phyloP scores from a whole-genome alignment of 495 filamentous ascomycete species.

The Evernia prunastri region DNA sequence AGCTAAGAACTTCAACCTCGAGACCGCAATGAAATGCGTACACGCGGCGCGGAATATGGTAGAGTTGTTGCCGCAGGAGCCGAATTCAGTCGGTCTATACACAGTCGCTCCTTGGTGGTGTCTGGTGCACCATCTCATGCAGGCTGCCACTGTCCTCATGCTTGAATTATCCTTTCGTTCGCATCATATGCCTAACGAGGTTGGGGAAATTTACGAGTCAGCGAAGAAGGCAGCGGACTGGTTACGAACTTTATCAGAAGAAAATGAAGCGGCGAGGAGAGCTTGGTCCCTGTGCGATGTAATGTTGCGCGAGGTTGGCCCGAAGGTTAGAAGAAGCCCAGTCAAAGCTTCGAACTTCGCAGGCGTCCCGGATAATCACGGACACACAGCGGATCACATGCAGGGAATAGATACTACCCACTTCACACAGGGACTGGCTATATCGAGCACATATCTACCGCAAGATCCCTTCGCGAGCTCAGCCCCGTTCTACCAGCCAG shows the following conservation, averaged over 20 bases:
- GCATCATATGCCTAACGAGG: conserved; percentile 49
- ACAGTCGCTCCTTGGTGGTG: conserved; percentile 59
- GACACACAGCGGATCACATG: not conserved
- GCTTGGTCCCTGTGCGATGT: conserved; percentile 53
- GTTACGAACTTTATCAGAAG: conserved; percentile 48
- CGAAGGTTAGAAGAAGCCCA: conserved; percentile 24
- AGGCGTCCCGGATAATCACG: not conserved
- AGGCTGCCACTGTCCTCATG: conserved; percentile 54
- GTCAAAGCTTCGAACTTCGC: conserved; percentile 6
- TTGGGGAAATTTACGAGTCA: conserved; percentile 40
- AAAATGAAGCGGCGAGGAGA: conserved; percentile 49
- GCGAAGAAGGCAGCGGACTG: conserved; percentile 51
- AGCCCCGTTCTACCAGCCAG: conserved; percentile 10
- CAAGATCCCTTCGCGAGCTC: conserved; percentile 7
- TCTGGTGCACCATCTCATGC: conserved; percentile 59
- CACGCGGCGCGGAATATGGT: conserved; percentile 49
- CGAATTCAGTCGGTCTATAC: conserved; percentile 45
- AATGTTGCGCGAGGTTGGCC: conserved; percentile 35
- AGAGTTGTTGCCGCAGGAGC: conserved; percentile 45
- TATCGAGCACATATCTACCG: not conserved
- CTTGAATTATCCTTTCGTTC: conserved; percentile 54
- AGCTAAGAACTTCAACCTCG: conserved; percentile 49
- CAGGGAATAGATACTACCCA: not conserved
- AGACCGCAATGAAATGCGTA: conserved; percentile 49
- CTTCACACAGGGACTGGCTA: not conserved